Evolutionary conservation across 2,329 filamentous ascomycete species (phyloP).

Genomic region (Aspergillus jensenii): DNA sequence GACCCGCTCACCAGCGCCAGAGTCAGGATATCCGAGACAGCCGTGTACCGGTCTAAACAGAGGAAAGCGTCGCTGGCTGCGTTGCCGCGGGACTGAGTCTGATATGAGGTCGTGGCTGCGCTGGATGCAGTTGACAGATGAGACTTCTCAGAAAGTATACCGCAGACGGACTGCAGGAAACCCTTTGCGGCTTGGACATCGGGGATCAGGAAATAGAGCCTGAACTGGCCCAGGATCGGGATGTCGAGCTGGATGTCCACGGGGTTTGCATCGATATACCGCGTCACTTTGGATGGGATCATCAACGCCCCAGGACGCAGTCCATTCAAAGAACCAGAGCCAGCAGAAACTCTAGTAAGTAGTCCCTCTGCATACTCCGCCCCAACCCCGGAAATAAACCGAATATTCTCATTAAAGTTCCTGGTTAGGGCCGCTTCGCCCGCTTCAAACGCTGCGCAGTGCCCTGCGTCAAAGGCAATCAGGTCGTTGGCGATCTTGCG

Average conservation of each 20-base stretch:
- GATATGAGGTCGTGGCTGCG: constrained; percentile 54
- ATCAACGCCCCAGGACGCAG: constrained; percentile 49
- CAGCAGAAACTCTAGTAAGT: constrained; percentile 43
- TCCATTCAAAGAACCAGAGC: constrained; percentile 1
- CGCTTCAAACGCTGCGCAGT: constrained; percentile 54
- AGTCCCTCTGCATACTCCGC: constrained; percentile 66
- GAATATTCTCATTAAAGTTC: constrained; percentile 69
- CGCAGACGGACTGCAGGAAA: constrained; percentile 63
- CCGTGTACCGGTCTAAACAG: constrained; percentile 67
- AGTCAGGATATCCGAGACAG: constrained; percentile 68
- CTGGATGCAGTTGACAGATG: neutral
- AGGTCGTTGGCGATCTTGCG: constrained; percentile 32
- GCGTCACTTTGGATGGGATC: constrained; percentile 68
- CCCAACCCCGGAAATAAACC: constrained; percentile 72
- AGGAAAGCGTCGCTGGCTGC: constrained; percentile 65
- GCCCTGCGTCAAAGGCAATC: constrained; percentile 39
- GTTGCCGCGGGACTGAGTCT: constrained; percentile 55
- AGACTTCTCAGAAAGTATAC: constrained; percentile 34
- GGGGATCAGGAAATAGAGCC: constrained; percentile 69
- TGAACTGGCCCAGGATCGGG: constrained; percentile 74
- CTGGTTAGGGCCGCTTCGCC: constrained; percentile 65
- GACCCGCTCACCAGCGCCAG: constrained; percentile 68
- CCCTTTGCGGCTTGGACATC: constrained; percentile 56
- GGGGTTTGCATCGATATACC: constrained; percentile 75
- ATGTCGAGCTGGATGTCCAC: constrained; percentile 77